A percentile compares a stretch with the other conserved stretches of the same genome.
Evolutionary conservation across 2,329 filamentous ascomycete genomes (phyloP).

Genomic region (Talaromyces sp.): DNA sequence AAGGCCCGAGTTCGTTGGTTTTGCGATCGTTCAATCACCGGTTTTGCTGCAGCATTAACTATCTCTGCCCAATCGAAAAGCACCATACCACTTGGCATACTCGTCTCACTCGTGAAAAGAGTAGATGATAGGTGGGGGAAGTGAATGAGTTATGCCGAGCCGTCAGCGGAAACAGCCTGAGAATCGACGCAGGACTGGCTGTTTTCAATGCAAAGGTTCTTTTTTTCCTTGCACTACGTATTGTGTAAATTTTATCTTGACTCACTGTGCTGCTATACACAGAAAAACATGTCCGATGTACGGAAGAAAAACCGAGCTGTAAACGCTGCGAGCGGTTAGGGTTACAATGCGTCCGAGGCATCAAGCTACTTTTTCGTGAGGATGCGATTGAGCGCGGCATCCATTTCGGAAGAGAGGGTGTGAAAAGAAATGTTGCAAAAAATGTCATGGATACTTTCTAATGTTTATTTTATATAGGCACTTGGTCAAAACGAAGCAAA

Average conservation of each 20-base stretch:
- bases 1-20: neutral
- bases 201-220: slow-evolving; percentile 25
- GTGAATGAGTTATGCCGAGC: slow-evolving; percentile 11
- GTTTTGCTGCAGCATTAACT: neutral
- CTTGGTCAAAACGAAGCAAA: slow-evolving; percentile 13
- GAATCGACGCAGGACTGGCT: slow-evolving; percentile 24
- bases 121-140: neutral
- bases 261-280: neutral
- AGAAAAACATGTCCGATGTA: slow-evolving; percentile 29
- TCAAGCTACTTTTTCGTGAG: slow-evolving; percentile 27
- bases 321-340: slow-evolving; percentile 24
- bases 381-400: slow-evolving; percentile 29
- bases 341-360: slow-evolving; percentile 21
- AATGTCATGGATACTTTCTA: neutral
- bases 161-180: slow-evolving; percentile 17
- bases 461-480: neutral
- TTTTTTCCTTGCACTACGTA: neutral
- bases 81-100: no score
- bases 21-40: slow-evolving; percentile 1
- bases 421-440: neutral
- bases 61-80: neutral
- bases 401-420: slow-evolving; percentile 23
- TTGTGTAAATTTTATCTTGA: neutral
- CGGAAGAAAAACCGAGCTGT: slow-evolving; percentile 27
- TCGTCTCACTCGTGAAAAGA: neutral